A percentile compares a stretch with the other conserved stretches of the same genome.
phyloP scores from a whole-genome alignment of 2,329 filamentous ascomycete genomes.

The Alternaria incomplexa region DNA sequence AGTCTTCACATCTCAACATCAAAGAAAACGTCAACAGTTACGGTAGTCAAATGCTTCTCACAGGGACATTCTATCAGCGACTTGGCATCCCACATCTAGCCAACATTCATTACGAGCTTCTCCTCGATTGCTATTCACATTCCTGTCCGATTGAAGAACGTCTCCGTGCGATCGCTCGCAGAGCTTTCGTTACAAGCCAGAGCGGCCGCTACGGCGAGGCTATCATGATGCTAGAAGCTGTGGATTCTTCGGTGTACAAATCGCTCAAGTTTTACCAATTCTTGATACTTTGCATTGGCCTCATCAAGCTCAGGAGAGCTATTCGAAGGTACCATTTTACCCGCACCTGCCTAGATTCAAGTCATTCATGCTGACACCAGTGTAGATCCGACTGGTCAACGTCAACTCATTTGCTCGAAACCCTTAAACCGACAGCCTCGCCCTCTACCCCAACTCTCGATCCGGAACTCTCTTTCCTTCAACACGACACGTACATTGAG shows the following conservation, averaged over 20 bases:
- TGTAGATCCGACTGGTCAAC: conserved; percentile 60
- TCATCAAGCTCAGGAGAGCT: conserved; percentile 69
- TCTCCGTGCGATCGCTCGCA: conserved; percentile 74
- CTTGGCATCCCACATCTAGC: conserved; percentile 69
- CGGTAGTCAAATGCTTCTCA: conserved; percentile 75
- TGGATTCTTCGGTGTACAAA: conserved; percentile 68
- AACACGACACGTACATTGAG: conserved; percentile 66
- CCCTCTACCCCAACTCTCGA: conserved; percentile 55
- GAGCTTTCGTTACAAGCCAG: conserved; percentile 69
- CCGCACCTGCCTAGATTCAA: background rate
- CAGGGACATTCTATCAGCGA: conserved; percentile 75
- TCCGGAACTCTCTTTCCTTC: conserved; percentile 64
- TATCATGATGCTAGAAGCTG: conserved; percentile 62
- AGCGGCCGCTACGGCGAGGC: conserved; percentile 75
- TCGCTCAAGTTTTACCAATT: conserved; percentile 81
- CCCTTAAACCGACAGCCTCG: conserved; percentile 57
- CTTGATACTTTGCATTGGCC: conserved; percentile 69
- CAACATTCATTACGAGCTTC: conserved; percentile 70
- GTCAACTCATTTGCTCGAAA: conserved; percentile 62
- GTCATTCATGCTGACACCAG: conserved; percentile 15
- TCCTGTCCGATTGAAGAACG: conserved; percentile 75
- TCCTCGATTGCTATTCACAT: conserved; percentile 74
- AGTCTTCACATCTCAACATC: conserved; percentile 82
- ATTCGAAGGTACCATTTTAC: conserved; percentile 56
- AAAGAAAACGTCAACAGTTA: conserved; percentile 76